Evolutionary conservation across 805 yeast species (phyloP).

Genomic region (Lachancea cidri): DNA sequence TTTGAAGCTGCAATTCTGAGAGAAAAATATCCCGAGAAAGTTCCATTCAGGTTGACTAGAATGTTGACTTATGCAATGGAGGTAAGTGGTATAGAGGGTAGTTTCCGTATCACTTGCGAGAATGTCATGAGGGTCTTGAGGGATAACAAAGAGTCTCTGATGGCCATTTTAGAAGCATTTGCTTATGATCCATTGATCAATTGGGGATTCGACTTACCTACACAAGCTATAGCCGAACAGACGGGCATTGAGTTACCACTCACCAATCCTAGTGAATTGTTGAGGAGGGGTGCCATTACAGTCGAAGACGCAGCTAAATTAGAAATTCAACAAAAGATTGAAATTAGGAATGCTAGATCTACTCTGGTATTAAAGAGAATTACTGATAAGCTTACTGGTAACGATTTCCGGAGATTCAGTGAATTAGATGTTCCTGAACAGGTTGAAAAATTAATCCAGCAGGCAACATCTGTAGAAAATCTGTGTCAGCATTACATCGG

Average conservation of each 20-base stretch:
- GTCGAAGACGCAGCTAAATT: slow-evolving; percentile 70
- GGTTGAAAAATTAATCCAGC: slow-evolving; percentile 89
- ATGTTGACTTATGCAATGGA: slow-evolving; percentile 99
- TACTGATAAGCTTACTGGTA: slow-evolving; percentile 88
- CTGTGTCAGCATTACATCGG: slow-evolving; percentile 96
- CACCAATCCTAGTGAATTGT: slow-evolving; percentile 61
- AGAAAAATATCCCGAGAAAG: slow-evolving; percentile 97
- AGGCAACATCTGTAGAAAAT: slow-evolving; percentile 94
- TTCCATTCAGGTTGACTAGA: slow-evolving; percentile 92
- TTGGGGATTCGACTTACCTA: slow-evolving; percentile 96
- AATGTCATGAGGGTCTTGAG: slow-evolving; percentile 94
- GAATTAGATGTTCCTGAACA: slow-evolving; percentile 81
- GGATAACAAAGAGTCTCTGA: slow-evolving; percentile 89
- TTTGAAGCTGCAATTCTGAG: slow-evolving; percentile 96
- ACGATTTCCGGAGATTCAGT: slow-evolving; percentile 71
- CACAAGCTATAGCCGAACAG: slow-evolving; percentile 67
- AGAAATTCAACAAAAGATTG: slow-evolving; percentile 63
- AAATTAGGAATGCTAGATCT: slow-evolving; percentile 83
- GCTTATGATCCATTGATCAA: slow-evolving; percentile 97
- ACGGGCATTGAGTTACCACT: slow-evolving; percentile 66
- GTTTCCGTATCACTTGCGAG: slow-evolving; percentile 93
- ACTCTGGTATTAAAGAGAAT: slow-evolving; percentile 84
- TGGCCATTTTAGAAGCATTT: slow-evolving; percentile 97
- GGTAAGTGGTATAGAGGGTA: slow-evolving; percentile 97
- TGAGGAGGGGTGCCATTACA: slow-evolving; percentile 68